These are phyloP conservation scores for Chlorella sp. DNA, from an alignment of 139 green algal species.

Conservation along the genomic window DNA sequence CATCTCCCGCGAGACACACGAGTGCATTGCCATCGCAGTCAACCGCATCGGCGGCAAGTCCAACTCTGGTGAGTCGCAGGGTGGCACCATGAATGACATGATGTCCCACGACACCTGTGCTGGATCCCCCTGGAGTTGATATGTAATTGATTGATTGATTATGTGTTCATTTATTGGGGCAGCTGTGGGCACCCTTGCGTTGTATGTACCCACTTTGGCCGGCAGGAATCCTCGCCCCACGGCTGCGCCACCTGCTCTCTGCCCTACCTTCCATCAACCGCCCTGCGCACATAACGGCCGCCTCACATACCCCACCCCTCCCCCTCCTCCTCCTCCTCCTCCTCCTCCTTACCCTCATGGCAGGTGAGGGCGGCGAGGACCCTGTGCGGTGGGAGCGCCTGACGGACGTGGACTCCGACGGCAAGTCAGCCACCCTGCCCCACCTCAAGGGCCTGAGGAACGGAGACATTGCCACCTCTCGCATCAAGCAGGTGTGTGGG, in stretches of 20 bases:
- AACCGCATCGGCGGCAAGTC: slow-evolving; percentile 98
- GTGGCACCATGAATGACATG: too few species aligned
- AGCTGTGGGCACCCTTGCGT: background rate
- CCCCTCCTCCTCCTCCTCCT: too few species aligned
- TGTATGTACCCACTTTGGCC: slow-evolving; percentile 14
- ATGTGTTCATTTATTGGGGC: background rate
- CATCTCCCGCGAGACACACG: slow-evolving; percentile 97
- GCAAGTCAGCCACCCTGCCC: slow-evolving; percentile 80
- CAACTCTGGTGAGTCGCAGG: slow-evolving; percentile 89
- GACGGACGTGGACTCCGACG: slow-evolving; percentile 78
- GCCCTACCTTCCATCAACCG: too few species aligned
- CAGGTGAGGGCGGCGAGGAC: slow-evolving; percentile 95
- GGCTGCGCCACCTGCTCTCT: background rate
- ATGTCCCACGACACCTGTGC: too few species aligned
- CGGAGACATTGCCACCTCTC: slow-evolving; percentile 92
- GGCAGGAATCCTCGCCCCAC: background rate
- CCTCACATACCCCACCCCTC: too few species aligned
- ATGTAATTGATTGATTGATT: too few species aligned
- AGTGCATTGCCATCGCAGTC: slow-evolving; percentile 98
- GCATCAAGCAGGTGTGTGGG: slow-evolving; percentile 94
- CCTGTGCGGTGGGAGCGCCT: slow-evolving; percentile 84
- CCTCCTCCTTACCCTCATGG: background rate
- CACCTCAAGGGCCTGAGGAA: slow-evolving; percentile 94
- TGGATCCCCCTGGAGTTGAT: too few species aligned
- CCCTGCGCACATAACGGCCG: background rate